Percentiles rank a stretch among this genome's conserved stretches.
phyloP scores from a whole-genome alignment of 2,329 filamentous ascomycete species.

The Ophiostoma ips region DNA sequence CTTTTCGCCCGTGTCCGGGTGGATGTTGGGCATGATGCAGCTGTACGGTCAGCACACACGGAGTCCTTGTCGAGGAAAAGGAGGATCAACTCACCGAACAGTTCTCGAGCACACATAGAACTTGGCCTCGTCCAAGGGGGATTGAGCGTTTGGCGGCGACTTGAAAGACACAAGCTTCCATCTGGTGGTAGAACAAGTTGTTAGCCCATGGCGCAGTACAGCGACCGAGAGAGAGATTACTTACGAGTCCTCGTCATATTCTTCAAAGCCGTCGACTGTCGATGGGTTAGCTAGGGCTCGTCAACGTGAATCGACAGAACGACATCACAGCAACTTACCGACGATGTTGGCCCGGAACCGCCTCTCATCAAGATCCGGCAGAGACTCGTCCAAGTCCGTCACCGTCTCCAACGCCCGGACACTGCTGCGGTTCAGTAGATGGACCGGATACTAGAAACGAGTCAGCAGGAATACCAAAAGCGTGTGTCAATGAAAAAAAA shows the following conservation, averaged over 20 bases:
- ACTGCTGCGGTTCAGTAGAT: conserved; percentile 52
- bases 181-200: background rate
- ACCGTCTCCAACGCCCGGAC: conserved; percentile 45
- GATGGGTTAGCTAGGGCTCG: background rate
- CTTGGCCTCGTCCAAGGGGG: conserved; percentile 23
- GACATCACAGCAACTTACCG: conserved; percentile 25
- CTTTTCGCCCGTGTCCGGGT: conserved; percentile 44
- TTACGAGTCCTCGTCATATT: conserved; percentile 49
- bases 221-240: background rate
- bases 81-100: conserved; percentile 27
- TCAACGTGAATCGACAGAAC: conserved; percentile 14
- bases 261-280: conserved; percentile 35
- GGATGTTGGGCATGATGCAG: conserved; percentile 59
- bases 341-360: conserved; percentile 64
- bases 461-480: background rate
- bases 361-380: conserved; percentile 41
- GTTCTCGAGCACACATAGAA: conserved; percentile 52
- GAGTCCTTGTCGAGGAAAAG: background rate
- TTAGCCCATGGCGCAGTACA: background rate
- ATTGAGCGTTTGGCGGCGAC: conserved; percentile 29
- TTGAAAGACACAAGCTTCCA: conserved; percentile 51
- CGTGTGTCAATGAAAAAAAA: background rate
- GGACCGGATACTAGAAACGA: conserved; percentile 48
- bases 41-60: background rate
- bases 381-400: conserved; percentile 34